Evolutionary conservation across 2,329 filamentous ascomycete species (phyloP).

Genomic region (Metarhizium brunneum): DNA sequence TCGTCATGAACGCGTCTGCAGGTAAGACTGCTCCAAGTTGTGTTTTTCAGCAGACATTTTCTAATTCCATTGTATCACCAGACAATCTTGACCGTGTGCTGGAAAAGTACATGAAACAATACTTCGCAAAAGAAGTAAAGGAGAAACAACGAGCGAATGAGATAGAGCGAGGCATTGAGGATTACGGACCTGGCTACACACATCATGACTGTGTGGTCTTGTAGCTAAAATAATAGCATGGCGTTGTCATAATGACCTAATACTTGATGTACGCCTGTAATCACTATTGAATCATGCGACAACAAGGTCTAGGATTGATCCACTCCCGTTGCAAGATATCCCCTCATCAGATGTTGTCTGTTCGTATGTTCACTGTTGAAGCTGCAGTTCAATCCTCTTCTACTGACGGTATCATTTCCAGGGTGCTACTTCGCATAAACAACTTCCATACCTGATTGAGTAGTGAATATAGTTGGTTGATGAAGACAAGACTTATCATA

Average conservation of each 20-base stretch:
- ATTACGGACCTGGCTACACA: constrained; percentile 58
- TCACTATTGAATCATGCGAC: background rate
- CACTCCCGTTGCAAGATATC: background rate
- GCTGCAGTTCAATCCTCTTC: background rate
- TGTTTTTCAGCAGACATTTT: background rate
- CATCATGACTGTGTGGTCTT: constrained; percentile 51
- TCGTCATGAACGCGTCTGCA: constrained; percentile 60
- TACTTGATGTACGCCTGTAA: background rate
- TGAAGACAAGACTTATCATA: background rate
- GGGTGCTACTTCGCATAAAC: background rate
- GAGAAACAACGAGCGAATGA: constrained; percentile 65
- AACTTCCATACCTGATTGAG: background rate
- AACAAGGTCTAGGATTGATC: background rate
- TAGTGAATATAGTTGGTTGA: background rate
- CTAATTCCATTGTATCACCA: constrained; percentile 16
- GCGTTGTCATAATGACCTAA: background rate
- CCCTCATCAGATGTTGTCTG: background rate
- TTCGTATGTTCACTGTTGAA: background rate
- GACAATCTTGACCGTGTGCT: constrained; percentile 63
- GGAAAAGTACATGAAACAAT: constrained; percentile 60
- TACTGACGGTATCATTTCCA: background rate
- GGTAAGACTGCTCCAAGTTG: constrained; percentile 33
- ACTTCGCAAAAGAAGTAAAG: constrained; percentile 64
- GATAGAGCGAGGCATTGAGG: constrained; percentile 61
- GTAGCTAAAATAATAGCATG: constrained; percentile 24